Conservation (phyloP, 768 basidiomycete species). For the Tylopilus intermedius region DNA sequence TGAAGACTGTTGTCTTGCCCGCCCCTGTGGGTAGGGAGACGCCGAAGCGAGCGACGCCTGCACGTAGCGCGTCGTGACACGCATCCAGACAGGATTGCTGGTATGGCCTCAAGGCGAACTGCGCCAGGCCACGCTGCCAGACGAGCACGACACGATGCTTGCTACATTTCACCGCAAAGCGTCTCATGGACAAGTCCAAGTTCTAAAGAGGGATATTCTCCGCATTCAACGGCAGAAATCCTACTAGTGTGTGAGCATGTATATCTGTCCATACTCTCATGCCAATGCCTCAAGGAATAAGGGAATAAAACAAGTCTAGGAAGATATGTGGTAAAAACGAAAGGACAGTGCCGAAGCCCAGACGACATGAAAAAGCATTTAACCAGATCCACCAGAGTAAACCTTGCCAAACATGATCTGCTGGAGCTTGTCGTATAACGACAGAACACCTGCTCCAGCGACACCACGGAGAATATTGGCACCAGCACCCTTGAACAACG, state of each 20-base stretch:
- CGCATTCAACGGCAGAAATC: conserved; percentile 17
- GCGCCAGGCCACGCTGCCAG: conserved; percentile 8
- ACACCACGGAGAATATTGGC: conserved; percentile 97
- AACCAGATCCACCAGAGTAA: conserved; percentile 81
- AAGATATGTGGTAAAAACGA: conserved; percentile 28
- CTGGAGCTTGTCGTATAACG: conserved; percentile 98
- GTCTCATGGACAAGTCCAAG: conserved; percentile 10
- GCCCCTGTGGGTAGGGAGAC: conserved; percentile 84
- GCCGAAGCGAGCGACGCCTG: conserved; percentile 71
- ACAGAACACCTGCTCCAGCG: conserved; percentile 99
- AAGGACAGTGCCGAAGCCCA: conserved; percentile 31
- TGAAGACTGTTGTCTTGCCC: conserved; percentile 89
- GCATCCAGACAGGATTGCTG: conserved; percentile 77
- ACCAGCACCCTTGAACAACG: conserved; percentile 99
- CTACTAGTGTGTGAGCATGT: conserved; percentile 23
- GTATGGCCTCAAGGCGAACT: conserved; percentile 68
- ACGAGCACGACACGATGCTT: background rate
- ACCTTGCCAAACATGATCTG: conserved; percentile 97
- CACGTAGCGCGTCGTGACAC: conserved; percentile 64
- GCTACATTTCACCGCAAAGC: conserved; percentile 2
- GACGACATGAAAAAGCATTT: conserved; percentile 10
- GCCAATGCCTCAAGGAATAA: conserved; percentile 18
- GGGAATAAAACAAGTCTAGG: conserved; percentile 33
- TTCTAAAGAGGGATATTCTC: background rate
- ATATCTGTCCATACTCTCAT: conserved; percentile 17